Evolutionary conservation across 2,329 filamentous ascomycete genomes (phyloP).

Genomic region (Fusarium duplospermum): DNA sequence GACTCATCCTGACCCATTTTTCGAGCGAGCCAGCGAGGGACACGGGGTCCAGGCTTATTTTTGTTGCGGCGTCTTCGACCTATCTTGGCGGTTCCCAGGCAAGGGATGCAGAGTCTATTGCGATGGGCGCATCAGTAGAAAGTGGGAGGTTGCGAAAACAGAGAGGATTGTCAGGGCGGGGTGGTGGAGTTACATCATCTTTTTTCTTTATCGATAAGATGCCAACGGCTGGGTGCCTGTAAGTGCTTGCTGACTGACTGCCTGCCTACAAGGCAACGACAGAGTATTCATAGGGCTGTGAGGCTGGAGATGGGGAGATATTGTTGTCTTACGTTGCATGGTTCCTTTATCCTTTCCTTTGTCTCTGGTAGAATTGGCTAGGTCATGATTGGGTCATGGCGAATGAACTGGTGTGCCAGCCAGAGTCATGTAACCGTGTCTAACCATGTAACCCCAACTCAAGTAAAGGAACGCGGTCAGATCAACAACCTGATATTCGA

Average conservation of each 20-base stretch:
- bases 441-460: neutral
- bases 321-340: neutral
- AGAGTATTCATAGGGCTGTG: neutral
- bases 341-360: neutral
- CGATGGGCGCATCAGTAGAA: conserved; percentile 23
- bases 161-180: conserved; percentile 31
- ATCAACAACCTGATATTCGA: conserved; percentile 8
- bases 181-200: conserved; percentile 13
- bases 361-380: neutral
- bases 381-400: neutral
- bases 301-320: neutral
- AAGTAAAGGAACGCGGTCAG: neutral
- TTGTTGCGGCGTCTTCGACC: conserved; percentile 53
- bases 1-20: conserved; percentile 92
- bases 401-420: neutral
- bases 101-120: conserved; percentile 1
- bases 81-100: conserved; percentile 49
- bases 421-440: neutral
- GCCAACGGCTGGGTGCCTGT: conserved; percentile 1
- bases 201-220: conserved; percentile 41
- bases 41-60: conserved; percentile 49
- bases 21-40: conserved; percentile 49
- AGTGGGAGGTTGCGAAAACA: conserved; percentile 11
- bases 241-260: conserved; percentile 8
- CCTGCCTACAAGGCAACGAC: conserved; percentile 13